Conservation (phyloP, 176 grass and related monocot species). For the maize (Zea mays) region DNA sequence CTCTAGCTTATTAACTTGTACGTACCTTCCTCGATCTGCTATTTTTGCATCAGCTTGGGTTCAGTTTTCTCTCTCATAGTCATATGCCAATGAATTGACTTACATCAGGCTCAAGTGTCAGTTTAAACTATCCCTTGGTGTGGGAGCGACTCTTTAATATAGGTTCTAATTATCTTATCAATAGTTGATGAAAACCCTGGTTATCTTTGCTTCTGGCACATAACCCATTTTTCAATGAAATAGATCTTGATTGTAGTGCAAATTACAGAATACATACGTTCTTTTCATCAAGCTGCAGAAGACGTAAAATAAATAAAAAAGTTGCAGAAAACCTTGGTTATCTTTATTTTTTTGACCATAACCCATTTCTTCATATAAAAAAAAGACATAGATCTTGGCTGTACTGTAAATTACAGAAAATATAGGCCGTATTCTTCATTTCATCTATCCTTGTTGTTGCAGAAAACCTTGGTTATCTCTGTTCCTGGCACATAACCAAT, state of each 20-base stretch:
- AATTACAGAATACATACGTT: background rate
- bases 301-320: background rate
- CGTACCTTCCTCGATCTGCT: background rate
- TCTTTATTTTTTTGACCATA: background rate
- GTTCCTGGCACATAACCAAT: background rate
- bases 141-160: background rate
- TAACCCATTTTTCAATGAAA: background rate
- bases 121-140: background rate
- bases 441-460: background rate
- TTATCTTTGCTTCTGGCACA: background rate
- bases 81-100: background rate
- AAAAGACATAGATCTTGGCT: background rate
- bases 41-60: background rate
- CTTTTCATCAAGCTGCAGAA: background rate
- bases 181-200: background rate
- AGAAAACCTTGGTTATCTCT: background rate
- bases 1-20: background rate
- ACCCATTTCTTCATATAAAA: too few relatives aligned
- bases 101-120: background rate
- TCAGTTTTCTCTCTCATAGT: background rate
- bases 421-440: background rate
- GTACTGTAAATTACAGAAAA: too few relatives aligned
- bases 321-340: background rate
- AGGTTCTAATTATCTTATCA: background rate
- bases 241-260: too few relatives aligned